Evolutionary conservation across 139 green algal species (phyloP), one percentile per base, ranked within the genome.

Genomic region (Chlamydomonas asymmetrica): DNA sequence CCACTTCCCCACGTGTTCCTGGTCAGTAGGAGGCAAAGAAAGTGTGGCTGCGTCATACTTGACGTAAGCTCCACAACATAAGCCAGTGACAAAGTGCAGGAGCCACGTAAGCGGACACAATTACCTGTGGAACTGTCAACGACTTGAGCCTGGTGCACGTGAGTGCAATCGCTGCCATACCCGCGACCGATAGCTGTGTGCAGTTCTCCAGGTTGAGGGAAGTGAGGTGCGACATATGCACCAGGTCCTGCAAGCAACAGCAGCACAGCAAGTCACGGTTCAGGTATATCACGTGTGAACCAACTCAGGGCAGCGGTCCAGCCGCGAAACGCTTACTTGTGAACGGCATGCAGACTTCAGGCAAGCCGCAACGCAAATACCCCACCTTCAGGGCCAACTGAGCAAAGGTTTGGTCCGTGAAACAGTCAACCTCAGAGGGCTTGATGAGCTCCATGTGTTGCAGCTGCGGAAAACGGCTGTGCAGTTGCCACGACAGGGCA

Each of bases 201-300:
- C 59, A 72, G 63, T 67, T 66, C 75, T 82, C 75, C 66, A 82
- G 43, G 59, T 76, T 76, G 35, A 76, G 27, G 29, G 37, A 64
- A 37, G 75, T 67, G 25, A 82, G 67, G 43, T 16, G 2, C 37
- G 31, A 3, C 57, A 76, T 41, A 8, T 43, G 59, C 0, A 45
- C 64, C 66, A 76, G 38, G 60, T 76, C 59, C 57, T 82, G 66
- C 6, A 61, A n/a, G n/a, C n/a, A n/a, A n/a, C n/a, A n/a, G n/a
- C n/a, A n/a, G n/a, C n/a, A n/a, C n/a, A n/a, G n/a, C n/a, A n/a
- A n/a, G n/a, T n/a, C n/a, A n/a, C n/a, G n/a, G n/a, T n/a, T n/a
- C n/a, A n/a, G n/a, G n/a, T n/a, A n/a, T n/a, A n/a, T n/a, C n/a
- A n/a, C n/a, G n/a, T n/a, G n/a, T n/a, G n/a, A n/a, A n/a, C n/a